A percentile compares a stretch with the other conserved stretches of the same genome.
These are phyloP conservation scores for Penicillium steckii DNA, from an alignment of 495 filamentous ascomycete species.

Conservation along the genomic window DNA sequence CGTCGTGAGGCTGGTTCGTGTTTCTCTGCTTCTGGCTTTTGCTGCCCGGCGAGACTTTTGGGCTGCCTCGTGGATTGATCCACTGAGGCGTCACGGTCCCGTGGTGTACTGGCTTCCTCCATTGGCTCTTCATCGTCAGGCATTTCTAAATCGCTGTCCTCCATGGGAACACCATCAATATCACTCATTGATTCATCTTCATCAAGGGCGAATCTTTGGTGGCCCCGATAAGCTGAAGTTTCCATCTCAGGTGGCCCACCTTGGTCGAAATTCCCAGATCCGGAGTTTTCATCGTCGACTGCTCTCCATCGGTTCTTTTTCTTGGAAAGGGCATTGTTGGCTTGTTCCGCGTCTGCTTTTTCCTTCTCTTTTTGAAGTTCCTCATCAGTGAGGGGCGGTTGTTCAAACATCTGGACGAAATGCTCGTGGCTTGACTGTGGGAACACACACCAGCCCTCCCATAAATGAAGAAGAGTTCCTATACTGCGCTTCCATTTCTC, in stretches of 20 bases:
- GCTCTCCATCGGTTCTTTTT: slow-evolving; percentile 70
- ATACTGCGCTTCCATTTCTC: slow-evolving; percentile 92
- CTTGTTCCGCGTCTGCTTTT: slow-evolving; percentile 44
- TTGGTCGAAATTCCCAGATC: slow-evolving; percentile 38
- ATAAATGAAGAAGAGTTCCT: slow-evolving; percentile 66
- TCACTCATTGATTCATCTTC: slow-evolving; percentile 44
- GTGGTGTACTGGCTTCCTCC: slow-evolving; percentile 23
- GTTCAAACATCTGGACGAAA: slow-evolving; percentile 71
- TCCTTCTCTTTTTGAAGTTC: slow-evolving; percentile 50
- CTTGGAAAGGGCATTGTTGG: slow-evolving; percentile 35
- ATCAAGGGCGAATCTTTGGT: slow-evolving; percentile 19
- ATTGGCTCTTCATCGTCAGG: slow-evolving; percentile 37
- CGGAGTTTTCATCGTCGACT: slow-evolving; percentile 54
- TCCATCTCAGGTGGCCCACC: slow-evolving; percentile 19
- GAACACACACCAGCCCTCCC: slow-evolving; percentile 92
- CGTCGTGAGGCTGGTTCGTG: slow-evolving; percentile 1
- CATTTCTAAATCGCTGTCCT: slow-evolving; percentile 51
- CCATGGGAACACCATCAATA: slow-evolving; percentile 55
- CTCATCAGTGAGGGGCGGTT: slow-evolving; percentile 61
- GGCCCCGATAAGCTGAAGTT: slow-evolving; percentile 14
- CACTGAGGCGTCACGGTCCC: slow-evolving; percentile 1
- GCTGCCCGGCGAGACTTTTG: slow-evolving; percentile 7
- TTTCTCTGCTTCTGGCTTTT: slow-evolving; percentile 6
- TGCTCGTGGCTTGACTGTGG: slow-evolving; percentile 69
- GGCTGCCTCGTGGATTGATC: slow-evolving; percentile 17